A percentile compares a stretch with the other conserved stretches of the same genome.
Conservation (phyloP, 2,329 filamentous ascomycete genomes). For the Curvularia verruculosa region DNA sequence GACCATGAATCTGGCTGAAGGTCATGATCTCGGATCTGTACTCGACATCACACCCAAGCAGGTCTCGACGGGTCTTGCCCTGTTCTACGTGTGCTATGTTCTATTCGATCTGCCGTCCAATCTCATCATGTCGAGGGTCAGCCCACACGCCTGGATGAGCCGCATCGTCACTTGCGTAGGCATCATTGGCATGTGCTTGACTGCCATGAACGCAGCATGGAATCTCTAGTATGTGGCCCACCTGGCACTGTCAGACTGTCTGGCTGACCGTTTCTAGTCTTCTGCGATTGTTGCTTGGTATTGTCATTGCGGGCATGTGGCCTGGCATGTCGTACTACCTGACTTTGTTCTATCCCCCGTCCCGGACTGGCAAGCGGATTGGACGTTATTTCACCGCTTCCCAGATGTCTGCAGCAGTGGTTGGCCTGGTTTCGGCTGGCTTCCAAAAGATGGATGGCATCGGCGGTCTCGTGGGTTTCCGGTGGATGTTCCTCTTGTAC, state of each 20-base stretch:
- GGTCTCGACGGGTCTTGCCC: constrained; percentile 79
- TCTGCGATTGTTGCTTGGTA: constrained; percentile 81
- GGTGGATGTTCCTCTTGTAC: constrained; percentile 93
- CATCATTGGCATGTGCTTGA: constrained; percentile 81
- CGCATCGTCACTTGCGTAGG: constrained; percentile 88
- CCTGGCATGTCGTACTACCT: constrained; percentile 93
- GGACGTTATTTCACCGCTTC: constrained; percentile 88
- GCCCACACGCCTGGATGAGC: constrained; percentile 89
- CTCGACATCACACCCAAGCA: constrained; percentile 75
- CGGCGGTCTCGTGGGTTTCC: constrained; percentile 77
- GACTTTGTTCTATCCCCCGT: constrained; percentile 89
- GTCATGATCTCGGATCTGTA: constrained; percentile 76
- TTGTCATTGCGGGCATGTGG: constrained; percentile 94
- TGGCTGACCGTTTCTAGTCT: constrained; percentile 52
- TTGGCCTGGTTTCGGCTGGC: constrained; percentile 85
- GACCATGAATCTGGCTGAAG: constrained; percentile 78
- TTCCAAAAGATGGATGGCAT: constrained; percentile 89
- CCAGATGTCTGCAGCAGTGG: constrained; percentile 86
- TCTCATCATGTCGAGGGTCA: constrained; percentile 82
- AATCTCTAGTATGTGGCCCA: constrained; percentile 71
- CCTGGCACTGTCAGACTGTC: neutral
- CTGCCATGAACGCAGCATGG: constrained; percentile 81
- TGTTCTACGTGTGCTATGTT: constrained; percentile 94
- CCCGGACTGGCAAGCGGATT: constrained; percentile 83
- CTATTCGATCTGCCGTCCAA: constrained; percentile 89